A percentile compares a stretch with the other conserved stretches of the same genome.
Conservation (phyloP, 176 grass and related monocot genomes). For the Poa annua region DNA sequence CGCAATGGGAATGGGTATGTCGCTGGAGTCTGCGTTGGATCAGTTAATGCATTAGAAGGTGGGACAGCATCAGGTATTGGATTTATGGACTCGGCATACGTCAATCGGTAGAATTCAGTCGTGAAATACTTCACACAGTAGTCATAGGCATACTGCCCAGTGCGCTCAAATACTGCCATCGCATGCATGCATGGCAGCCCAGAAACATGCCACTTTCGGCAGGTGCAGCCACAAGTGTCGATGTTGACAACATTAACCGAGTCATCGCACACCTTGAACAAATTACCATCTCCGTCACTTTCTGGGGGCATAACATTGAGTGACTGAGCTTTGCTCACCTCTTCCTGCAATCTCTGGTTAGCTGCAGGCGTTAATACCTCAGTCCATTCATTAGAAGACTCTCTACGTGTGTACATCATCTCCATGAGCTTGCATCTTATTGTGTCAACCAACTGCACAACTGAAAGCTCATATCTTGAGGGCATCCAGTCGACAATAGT, state of each 20-base stretch:
- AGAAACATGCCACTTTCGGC: slow-evolving; percentile 72
- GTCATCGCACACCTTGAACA: slow-evolving; percentile 89
- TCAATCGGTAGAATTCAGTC: slow-evolving; percentile 62
- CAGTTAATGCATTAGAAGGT: slow-evolving; percentile 42
- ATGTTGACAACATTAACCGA: slow-evolving; percentile 75
- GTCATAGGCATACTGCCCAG: slow-evolving; percentile 61
- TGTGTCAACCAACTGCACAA: slow-evolving; percentile 85
- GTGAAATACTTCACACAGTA: slow-evolving; percentile 84
- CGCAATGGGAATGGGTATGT: slow-evolving; percentile 50
- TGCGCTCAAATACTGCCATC: slow-evolving; percentile 70
- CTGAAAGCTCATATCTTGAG: slow-evolving; percentile 73
- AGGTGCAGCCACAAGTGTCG: slow-evolving; percentile 72
- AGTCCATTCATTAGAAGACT: slow-evolving; percentile 72
- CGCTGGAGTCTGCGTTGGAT: slow-evolving; percentile 52
- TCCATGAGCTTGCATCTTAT: slow-evolving; percentile 94
- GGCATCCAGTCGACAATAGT: slow-evolving; percentile 77
- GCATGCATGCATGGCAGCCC: slow-evolving; percentile 92
- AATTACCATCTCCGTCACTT: slow-evolving; percentile 46
- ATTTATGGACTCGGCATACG: slow-evolving; percentile 79
- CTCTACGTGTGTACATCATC: slow-evolving; percentile 83
- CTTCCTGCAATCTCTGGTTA: slow-evolving; percentile 83
- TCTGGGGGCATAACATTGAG: slow-evolving; percentile 65
- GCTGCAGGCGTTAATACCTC: slow-evolving; percentile 65
- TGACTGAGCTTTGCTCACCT: slow-evolving; percentile 65
- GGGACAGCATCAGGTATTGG: slow-evolving; percentile 79